These are phyloP conservation scores for Meira miltonrushii DNA, from an alignment of 1,284 basidiomycete genomes.

Conservation along the genomic window DNA sequence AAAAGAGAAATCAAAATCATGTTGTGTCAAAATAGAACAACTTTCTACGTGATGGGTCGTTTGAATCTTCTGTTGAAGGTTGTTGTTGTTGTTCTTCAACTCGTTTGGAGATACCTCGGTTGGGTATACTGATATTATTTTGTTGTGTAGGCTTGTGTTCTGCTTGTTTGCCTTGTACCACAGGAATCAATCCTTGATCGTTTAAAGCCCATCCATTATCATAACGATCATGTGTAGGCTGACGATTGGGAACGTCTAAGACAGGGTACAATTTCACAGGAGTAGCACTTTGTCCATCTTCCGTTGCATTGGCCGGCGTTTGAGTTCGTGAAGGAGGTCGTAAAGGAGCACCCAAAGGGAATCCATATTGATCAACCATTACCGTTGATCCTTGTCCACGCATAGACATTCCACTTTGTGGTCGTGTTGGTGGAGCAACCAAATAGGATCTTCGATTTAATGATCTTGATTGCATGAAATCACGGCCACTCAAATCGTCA, in stretches of 20 bases:
- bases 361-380: too few species aligned
- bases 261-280: conserved; percentile 38
- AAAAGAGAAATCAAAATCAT: conserved; percentile 6
- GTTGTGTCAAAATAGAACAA: conserved; percentile 40
- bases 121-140: not conserved
- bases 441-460: conserved; percentile 1
- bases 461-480: conserved; percentile 5
- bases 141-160: conserved; percentile 14
- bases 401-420: conserved; percentile 13
- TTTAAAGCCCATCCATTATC: conserved; percentile 32
- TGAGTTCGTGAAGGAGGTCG: not conserved
- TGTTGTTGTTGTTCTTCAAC: conserved; percentile 18
- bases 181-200: conserved; percentile 19
- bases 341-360: too few species aligned
- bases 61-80: not conserved
- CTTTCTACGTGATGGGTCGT: conserved; percentile 22
- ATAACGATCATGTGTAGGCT: conserved; percentile 43
- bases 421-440: conserved; percentile 12
- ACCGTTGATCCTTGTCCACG: not conserved
- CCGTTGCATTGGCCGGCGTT: not conserved
- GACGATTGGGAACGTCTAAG: conserved; percentile 18
- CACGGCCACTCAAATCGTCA: conserved; percentile 20
- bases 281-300: not conserved
- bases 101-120: not conserved
- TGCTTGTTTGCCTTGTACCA: conserved; percentile 9